These are phyloP conservation scores for Colletotrichum tofieldiae DNA, from an alignment of 2,329 filamentous ascomycete species.

Conservation along the genomic window DNA sequence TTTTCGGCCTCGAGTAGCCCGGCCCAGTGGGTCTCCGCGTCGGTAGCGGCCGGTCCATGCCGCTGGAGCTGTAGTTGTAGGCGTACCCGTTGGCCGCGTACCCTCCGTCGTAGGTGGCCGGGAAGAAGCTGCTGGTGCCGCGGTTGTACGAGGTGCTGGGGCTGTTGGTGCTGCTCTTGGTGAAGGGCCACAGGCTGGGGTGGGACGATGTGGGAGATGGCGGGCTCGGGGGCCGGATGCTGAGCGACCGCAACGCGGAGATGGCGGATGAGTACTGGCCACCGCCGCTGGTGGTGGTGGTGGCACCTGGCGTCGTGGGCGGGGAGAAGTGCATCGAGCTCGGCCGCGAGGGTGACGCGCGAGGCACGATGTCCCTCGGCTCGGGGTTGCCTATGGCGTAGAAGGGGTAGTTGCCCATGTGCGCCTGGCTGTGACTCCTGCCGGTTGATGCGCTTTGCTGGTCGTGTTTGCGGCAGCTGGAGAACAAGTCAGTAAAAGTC, in stretches of 20 bases:
- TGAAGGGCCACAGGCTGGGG: conserved; percentile 69
- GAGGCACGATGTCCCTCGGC: conserved; percentile 75
- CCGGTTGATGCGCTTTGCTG: conserved; percentile 42
- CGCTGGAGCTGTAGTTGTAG: conserved; percentile 57
- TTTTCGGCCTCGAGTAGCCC: conserved; percentile 71
- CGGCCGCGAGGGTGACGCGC: conserved; percentile 74
- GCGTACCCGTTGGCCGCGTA: conserved; percentile 54
- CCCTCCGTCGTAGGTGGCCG: conserved; percentile 68
- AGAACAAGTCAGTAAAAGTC: conserved; percentile 16
- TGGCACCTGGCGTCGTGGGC: conserved; percentile 60
- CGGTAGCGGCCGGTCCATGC: conserved; percentile 71
- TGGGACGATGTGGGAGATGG: conserved; percentile 65
- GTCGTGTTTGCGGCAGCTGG: conserved; percentile 70
- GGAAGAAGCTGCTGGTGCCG: conserved; percentile 59
- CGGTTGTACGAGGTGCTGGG: conserved; percentile 68
- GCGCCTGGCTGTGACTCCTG: conserved; percentile 33
- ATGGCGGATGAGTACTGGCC: conserved; percentile 65
- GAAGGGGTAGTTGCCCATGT: conserved; percentile 57
- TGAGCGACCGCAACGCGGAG: conserved; percentile 70
- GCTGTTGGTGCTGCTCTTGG: conserved; percentile 66
- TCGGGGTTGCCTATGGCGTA: conserved; percentile 65
- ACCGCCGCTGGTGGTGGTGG: conserved; percentile 45
- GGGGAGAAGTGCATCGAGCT: conserved; percentile 70
- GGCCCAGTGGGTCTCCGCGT: conserved; percentile 64
- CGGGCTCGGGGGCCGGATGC: conserved; percentile 69